These are phyloP conservation scores for Arthrocladium fulminans DNA, from an alignment of 2,329 filamentous ascomycete species.

Conservation along the genomic window DNA sequence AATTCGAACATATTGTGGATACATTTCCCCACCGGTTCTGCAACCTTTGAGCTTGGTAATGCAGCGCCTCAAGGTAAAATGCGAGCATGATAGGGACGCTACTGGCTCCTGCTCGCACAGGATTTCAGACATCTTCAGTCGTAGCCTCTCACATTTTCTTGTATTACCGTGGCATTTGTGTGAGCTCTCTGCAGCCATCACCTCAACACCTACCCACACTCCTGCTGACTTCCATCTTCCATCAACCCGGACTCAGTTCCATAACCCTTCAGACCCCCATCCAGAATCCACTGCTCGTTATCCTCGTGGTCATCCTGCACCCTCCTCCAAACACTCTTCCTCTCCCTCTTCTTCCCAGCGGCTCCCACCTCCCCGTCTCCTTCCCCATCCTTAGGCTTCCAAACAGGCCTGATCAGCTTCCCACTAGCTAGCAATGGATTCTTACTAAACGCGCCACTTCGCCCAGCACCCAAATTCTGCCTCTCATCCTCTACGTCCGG, in stretches of 20 bases:
- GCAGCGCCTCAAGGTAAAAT: too few species aligned
- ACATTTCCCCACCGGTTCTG: too few species aligned
- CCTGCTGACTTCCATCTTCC: constrained; percentile 19
- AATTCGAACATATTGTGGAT: too few species aligned
- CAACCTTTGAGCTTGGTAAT: too few species aligned
- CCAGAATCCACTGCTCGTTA: constrained; percentile 41
- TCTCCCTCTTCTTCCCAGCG: constrained; percentile 21
- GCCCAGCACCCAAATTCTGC: constrained; percentile 15
- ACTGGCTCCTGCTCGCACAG: too few species aligned
- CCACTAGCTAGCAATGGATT: constrained; percentile 38
- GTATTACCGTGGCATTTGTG: too few species aligned
- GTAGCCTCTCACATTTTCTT: too few species aligned
- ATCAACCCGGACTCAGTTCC: constrained; percentile 16
- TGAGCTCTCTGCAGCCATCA: too few species aligned
- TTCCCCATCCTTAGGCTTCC: constrained; percentile 31
- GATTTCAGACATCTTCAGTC: too few species aligned
- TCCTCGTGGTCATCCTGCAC: constrained; percentile 39
- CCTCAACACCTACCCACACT: too few species aligned
- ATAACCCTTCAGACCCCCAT: constrained; percentile 35
- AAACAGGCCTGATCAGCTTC: constrained; percentile 37
- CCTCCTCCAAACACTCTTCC: constrained; percentile 37
- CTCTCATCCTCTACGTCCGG: constrained; percentile 24
- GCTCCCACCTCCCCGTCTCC: constrained; percentile 13
- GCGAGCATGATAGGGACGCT: too few species aligned
- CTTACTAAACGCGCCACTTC: constrained; percentile 32